A percentile compares a stretch with the other conserved stretches of the same genome.
phyloP scores from a whole-genome alignment of 1,139 yeast genomes.

The Pichia sp. region DNA sequence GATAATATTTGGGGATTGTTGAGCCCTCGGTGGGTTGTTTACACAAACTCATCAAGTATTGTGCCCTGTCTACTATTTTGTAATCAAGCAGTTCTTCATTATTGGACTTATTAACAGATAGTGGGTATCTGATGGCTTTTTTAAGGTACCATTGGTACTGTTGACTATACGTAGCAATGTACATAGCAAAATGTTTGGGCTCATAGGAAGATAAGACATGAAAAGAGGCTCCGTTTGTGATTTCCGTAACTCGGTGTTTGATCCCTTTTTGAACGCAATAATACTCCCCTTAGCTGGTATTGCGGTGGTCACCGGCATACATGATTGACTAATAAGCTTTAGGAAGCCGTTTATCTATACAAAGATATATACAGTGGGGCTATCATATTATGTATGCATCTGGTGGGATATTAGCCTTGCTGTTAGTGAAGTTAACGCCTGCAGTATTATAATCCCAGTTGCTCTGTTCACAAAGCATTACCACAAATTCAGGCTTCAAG shows the following conservation, averaged over 20 bases:
- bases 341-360: not conserved
- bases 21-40: not conserved
- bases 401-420: constrained; percentile 49
- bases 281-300: no score
- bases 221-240: not conserved
- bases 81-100: not conserved
- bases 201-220: no score
- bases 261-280: no score
- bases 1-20: no score
- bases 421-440: constrained; percentile 61
- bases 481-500: constrained; percentile 68
- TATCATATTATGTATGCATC: constrained; percentile 38
- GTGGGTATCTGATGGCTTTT: constrained; percentile 8
- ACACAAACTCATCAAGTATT: no score
- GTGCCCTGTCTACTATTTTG: no score
- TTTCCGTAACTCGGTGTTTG: no score
- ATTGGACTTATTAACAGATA: not conserved
- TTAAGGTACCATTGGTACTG: constrained; percentile 6
- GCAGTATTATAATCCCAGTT: constrained; percentile 76
- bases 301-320: no score
- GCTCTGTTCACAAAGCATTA: constrained; percentile 85
- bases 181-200: no score
- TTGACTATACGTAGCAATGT: constrained; percentile 1
- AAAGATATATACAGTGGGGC: not conserved
- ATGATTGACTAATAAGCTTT: no score